Evolutionary conservation across 495 filamentous ascomycete species (phyloP), one percentile per base, ranked within the genome.

Genomic region (Parmelia sp.): DNA sequence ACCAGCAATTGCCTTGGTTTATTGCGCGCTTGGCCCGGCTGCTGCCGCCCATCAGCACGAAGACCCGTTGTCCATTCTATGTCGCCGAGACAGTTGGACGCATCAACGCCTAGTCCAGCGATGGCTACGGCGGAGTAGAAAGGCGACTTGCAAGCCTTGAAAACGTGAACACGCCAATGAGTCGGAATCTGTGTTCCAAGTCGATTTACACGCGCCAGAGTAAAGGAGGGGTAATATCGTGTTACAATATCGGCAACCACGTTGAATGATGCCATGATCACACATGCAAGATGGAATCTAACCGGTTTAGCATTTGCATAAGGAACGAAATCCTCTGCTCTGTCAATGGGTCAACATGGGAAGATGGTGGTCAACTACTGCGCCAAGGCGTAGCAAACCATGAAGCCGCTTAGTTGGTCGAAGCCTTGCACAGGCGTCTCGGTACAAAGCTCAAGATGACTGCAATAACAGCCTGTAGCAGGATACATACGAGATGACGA

Each of bases 311-410:
- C 60, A 37, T 57, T 40, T 29, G 42, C 51, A 14, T 44, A 23
- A 15, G 42, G 25, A 29, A n/a, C 15, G 27, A 35, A n/a, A 51
- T 64, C 56, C 64, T 60, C 63, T 8, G 39, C 56, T 23, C 60
- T 58, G 1, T 40, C 60, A 5, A 77, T 71, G 10, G 76, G 76
- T 23, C 29, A 67, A 63, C 73, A 77, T 59, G 75, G 71, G 56
- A 78, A 75, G 51, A 75, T 71, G 65, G 73, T 72, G 51, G 69
- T 53, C 14, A 76, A 65, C 12, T 65, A 60, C 55, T 73, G 71
- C 23, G 68, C 69, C 17, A 73, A 42, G 14, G 72, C 71, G 62
- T 74, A 78, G 61, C 67, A 68, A 8, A 70, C 49, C 7, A 70
- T 66, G 57, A 74, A 61, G n/a, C 36, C 66, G 11, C 70, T 67